Base-by-base conservation (phyloP, 768 basidiomycete genomes). In the Paxillus involutus region DNA sequence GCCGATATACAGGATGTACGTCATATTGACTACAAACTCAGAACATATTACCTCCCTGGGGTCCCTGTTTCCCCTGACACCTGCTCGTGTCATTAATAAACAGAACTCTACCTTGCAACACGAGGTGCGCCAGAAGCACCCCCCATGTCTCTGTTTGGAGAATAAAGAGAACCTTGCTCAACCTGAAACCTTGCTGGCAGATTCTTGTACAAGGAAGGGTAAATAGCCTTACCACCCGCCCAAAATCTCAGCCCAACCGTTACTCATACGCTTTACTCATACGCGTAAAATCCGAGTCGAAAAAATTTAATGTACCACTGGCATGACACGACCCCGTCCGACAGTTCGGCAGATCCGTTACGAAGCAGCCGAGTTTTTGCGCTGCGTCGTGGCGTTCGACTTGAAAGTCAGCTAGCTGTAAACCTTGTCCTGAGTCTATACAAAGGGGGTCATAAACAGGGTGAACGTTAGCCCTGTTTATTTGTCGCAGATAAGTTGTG, bases 101-200 rank as follows among this genome's bases (percentile, higher is more conserved):
- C 21, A 47, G 45, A 47, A 47, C 46, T 36, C 35, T 47, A 47
- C 52, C 19, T 51, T 44, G 32, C 37, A 52, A 64, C 67, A 68
- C 58, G 67, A 71, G 67, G 69, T 49, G 49, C 52, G 61, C 64
- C 57, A 67, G 69, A 69, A 66, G 64, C 63, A 33, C 49, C 32
- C 53, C 6, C 30, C 50, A 44, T 55, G 56, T 56, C 57, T 40
- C 53, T 59, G 51, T 58, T 63, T 66, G 66, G 66, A 53, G 48
- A 10, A 30, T 53, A 67, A 60, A 60, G 63, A 32, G 62, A 21
- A 37, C 36, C 36, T 47, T 33, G 11, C 37, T 44, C 26, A 26
- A 26, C 26, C 4, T 6, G 36, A 62, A 21, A 37, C 42, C 41
- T 47, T 39, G 11, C 37, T 44, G 21, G 37, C 30, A 51, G 26